Conservation (phyloP, 495 filamentous ascomycete genomes). For the Copromyces sp. region DNA sequence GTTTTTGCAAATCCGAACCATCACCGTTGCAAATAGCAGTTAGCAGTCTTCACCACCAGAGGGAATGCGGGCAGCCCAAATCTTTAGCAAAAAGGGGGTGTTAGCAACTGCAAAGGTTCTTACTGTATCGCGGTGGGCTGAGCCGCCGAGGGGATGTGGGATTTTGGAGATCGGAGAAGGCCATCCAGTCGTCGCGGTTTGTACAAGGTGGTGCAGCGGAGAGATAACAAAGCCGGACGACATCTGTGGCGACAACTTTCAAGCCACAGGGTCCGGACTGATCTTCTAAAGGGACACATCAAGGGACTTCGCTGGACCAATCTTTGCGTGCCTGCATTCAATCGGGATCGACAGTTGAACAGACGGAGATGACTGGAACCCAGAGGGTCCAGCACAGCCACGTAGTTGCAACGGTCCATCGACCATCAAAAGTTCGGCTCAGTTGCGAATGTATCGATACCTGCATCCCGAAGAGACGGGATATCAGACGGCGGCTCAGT, state of each 20-base stretch:
- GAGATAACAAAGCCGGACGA: not conserved
- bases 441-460: not conserved
- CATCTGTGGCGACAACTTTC: not conserved
- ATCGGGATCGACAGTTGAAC: not conserved
- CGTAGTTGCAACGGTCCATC: not conserved
- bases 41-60: too few species aligned
- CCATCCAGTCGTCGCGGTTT: not conserved
- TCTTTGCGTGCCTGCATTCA: not conserved
- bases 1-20: too few species aligned
- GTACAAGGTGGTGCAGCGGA: not conserved
- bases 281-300: not conserved
- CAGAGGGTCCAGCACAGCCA: slow-evolving; percentile 4
- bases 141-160: not conserved
- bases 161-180: not conserved
- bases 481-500: not conserved
- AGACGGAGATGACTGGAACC: not conserved
- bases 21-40: too few species aligned
- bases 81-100: too few species aligned
- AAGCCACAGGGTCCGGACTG: not conserved
- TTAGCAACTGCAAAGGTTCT: too few species aligned
- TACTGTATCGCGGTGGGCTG: not conserved
- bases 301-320: not conserved
- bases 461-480: not conserved
- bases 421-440: not conserved
- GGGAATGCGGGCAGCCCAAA: too few species aligned